These are phyloP conservation scores for Tricholoma hemisulphureum DNA, from an alignment of 768 basidiomycete species.

Conservation along the genomic window DNA sequence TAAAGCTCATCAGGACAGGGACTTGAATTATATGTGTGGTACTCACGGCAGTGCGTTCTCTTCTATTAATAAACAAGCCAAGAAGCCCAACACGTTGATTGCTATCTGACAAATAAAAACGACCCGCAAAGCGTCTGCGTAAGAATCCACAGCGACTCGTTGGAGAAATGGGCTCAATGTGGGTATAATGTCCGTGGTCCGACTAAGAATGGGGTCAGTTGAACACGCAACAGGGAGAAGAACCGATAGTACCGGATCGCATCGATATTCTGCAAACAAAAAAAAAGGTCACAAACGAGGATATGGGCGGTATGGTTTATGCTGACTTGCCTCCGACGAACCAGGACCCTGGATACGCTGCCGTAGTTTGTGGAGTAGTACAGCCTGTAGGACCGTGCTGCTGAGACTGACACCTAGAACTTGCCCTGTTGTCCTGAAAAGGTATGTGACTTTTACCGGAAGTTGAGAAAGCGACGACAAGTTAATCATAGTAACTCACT, in stretches of 20 bases:
- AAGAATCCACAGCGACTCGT: slow-evolving; percentile 70
- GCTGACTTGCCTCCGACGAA: slow-evolving; percentile 60
- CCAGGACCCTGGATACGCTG: slow-evolving; percentile 74
- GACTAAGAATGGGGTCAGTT: slow-evolving; percentile 39
- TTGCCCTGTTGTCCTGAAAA: slow-evolving; percentile 93
- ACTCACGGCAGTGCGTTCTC: slow-evolving; percentile 65
- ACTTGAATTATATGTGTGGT: not conserved
- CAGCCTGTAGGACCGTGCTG: slow-evolving; percentile 79
- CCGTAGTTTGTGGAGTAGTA: slow-evolving; percentile 69
- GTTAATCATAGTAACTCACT: slow-evolving; percentile 54
- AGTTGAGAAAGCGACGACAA: slow-evolving; percentile 8
- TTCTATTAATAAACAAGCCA: slow-evolving; percentile 73
- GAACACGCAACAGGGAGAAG: not conserved
- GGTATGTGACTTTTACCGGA: slow-evolving; percentile 72
- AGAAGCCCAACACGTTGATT: slow-evolving; percentile 62
- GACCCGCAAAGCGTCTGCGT: slow-evolving; percentile 73
- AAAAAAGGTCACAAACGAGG: slow-evolving; percentile 10
- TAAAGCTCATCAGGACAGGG: slow-evolving; percentile 1
- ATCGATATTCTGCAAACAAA: slow-evolving; percentile 59
- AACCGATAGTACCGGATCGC: slow-evolving; percentile 51
- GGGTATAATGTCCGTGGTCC: slow-evolving; percentile 72
- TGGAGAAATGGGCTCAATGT: slow-evolving; percentile 52
- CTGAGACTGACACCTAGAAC: slow-evolving; percentile 91
- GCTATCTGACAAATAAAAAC: slow-evolving; percentile 81
- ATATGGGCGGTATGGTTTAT: slow-evolving; percentile 10